Evolutionary conservation across 108 stramenopile genomes (phyloP), one percentile per base, ranked within the genome.

Genomic region (Cyclotella sp.): DNA sequence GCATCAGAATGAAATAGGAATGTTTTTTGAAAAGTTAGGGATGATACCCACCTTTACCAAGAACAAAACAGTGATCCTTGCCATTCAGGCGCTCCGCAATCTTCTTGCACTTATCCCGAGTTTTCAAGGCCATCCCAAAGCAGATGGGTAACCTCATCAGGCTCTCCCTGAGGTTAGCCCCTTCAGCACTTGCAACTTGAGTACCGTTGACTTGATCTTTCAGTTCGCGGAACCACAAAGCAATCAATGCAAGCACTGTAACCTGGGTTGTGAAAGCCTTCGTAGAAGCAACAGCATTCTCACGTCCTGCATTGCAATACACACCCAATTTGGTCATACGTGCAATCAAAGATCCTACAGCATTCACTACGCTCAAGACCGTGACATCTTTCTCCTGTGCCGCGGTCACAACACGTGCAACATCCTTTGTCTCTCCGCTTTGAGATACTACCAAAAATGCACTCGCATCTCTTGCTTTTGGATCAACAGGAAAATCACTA

Each of bases 241-340:
- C 97, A 71, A 99, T 85, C 79, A 99, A 80, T 9, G 96, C 89
- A 49, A 99, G 71, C 15, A 98, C 98, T 40, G 98, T 98, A 12
- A 99, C 98, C 82, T 99, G 99, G 13, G 97, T 98, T 2, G 98
- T 98, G 82, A 99, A 99, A 0, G 99, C 98, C 84, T 99, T 99
- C 45, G 99, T 99, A 63, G 97, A 97, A 1, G 99, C 99, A n/a
- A 99, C 99, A 16, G 98, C 98, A 62, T 97, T 98, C 82, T 99
- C 99, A 34, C 98, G 89, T 12, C 99, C 99, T 9, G 98, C 98
- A 83, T 99, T 97, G 73, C 98, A 98, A 82, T 98, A 99, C 22
- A 98, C 98, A n/a, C 99, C 99, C 10, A 98, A 70, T 64, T 98
- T 98, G 10, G 98, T 97, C 19, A 88, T 96, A 22, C 97, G 90